Conservation (phyloP, 495 filamentous ascomycete genomes). For the Neurospora sp. region DNA sequence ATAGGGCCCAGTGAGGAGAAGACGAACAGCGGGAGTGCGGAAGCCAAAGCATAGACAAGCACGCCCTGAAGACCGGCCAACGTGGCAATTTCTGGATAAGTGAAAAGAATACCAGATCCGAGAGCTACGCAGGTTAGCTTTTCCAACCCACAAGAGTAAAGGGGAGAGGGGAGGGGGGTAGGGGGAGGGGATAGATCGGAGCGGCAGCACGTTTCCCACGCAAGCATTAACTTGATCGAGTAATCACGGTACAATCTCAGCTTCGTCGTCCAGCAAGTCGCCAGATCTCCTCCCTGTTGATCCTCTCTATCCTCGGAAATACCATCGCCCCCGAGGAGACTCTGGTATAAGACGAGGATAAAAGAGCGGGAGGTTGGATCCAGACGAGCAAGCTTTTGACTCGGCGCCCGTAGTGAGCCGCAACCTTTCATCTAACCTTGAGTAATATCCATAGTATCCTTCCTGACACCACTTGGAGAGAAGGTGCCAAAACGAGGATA, state of each 20-base stretch:
- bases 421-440: slow-evolving; percentile 22
- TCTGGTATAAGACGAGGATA: not conserved
- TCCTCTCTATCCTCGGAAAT: slow-evolving; percentile 12
- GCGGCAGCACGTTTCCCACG: slow-evolving; percentile 89
- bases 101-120: slow-evolving; percentile 67
- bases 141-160: slow-evolving; percentile 7
- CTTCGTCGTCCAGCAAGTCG: slow-evolving; percentile 42
- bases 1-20: slow-evolving; percentile 63
- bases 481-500: slow-evolving; percentile 2
- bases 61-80: slow-evolving; percentile 66
- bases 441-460: slow-evolving; percentile 3
- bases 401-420: slow-evolving; percentile 84
- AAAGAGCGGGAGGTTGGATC: slow-evolving; percentile 38
- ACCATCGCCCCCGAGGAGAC: not conserved
- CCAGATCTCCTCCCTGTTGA: slow-evolving; percentile 19
- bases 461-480: not conserved
- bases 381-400: slow-evolving; percentile 31
- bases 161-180: slow-evolving; percentile 14
- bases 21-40: slow-evolving; percentile 53
- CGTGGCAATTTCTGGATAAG: slow-evolving; percentile 72
- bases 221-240: slow-evolving; percentile 95
- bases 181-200: slow-evolving; percentile 31
- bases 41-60: slow-evolving; percentile 59
- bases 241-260: slow-evolving; percentile 86
- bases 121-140: slow-evolving; percentile 44